These are phyloP conservation scores for Datisca glomerata DNA, from an alignment of 306 rosid genomes.

Conservation along the genomic window DNA sequence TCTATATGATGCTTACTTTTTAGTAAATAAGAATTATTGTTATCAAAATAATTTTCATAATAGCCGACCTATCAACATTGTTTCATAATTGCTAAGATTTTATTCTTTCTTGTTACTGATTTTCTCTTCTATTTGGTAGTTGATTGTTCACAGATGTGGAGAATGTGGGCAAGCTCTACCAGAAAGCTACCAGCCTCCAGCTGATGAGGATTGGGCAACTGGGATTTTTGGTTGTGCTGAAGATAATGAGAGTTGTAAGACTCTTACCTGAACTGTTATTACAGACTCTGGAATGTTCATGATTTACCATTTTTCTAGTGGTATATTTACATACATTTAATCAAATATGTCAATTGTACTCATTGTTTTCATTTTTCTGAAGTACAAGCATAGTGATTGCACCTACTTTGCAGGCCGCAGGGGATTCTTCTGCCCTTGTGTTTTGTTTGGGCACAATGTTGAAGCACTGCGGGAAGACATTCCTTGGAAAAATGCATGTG, in stretches of 20 bases:
- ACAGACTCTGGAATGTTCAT: not conserved
- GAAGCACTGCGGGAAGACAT: conserved; percentile 53
- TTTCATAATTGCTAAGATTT: not conserved
- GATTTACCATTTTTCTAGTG: not conserved
- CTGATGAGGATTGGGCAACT: conserved; percentile 91
- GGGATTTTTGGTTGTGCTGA: conserved; percentile 76
- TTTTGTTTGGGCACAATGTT: conserved; percentile 74
- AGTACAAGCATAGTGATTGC: too few species aligned
- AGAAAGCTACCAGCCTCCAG: conserved; percentile 85
- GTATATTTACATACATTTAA: too few species aligned
- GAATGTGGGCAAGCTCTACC: conserved; percentile 93
- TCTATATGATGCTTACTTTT: too few species aligned
- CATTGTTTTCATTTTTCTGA: not conserved
- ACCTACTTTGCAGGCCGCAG: conserved; percentile 45
- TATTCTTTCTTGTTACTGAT: not conserved
- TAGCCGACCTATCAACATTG: too few species aligned
- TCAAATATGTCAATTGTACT: too few species aligned
- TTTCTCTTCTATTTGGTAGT: conserved; percentile 18
- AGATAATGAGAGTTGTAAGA: conserved; percentile 54
- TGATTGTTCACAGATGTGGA: conserved; percentile 58
- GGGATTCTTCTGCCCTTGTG: conserved; percentile 87
- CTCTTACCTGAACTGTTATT: too few species aligned
- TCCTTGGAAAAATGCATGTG: conserved; percentile 71
- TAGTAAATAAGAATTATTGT: too few species aligned
- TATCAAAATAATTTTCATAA: too few species aligned